Evolutionary conservation across 345 rosid genomes (phyloP).

Genomic region (Punica granatum): DNA sequence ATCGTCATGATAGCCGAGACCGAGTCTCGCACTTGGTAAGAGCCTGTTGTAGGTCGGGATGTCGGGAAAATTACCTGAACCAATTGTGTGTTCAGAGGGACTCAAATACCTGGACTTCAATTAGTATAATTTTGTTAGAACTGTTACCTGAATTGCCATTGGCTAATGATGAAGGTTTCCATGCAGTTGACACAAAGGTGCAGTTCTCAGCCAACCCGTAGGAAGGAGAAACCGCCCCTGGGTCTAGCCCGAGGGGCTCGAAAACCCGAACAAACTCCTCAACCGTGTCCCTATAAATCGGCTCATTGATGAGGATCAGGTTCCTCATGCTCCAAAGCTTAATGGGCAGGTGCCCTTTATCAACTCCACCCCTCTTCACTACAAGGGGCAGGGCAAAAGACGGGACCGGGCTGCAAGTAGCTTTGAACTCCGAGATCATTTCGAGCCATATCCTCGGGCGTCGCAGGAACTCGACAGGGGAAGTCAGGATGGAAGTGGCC

Average conservation of each 20-base stretch:
- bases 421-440: slow-evolving; percentile 37
- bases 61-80: slow-evolving; percentile 11
- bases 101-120: not conserved
- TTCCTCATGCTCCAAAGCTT: slow-evolving; percentile 37
- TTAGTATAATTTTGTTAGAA: too few species aligned
- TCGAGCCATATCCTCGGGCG: slow-evolving; percentile 59
- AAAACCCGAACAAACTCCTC: slow-evolving; percentile 39
- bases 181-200: slow-evolving; percentile 60
- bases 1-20: slow-evolving; percentile 10
- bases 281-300: slow-evolving; percentile 32
- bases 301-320: slow-evolving; percentile 51
- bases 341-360: slow-evolving; percentile 14
- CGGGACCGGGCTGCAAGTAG: slow-evolving; percentile 58
- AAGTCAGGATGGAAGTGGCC: slow-evolving; percentile 46
- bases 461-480: slow-evolving; percentile 29
- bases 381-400: slow-evolving; percentile 55
- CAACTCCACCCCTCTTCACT: slow-evolving; percentile 39
- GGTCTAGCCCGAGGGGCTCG: slow-evolving; percentile 29
- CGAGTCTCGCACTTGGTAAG: slow-evolving; percentile 43
- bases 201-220: slow-evolving; percentile 61
- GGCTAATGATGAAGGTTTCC: slow-evolving; percentile 24
- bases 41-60: slow-evolving; percentile 40
- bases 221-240: slow-evolving; percentile 47
- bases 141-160: slow-evolving; percentile 1
- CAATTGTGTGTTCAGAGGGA: not conserved